Conservation (phyloP, 805 yeast genomes). For the Kodamaea kakaduensis region DNA sequence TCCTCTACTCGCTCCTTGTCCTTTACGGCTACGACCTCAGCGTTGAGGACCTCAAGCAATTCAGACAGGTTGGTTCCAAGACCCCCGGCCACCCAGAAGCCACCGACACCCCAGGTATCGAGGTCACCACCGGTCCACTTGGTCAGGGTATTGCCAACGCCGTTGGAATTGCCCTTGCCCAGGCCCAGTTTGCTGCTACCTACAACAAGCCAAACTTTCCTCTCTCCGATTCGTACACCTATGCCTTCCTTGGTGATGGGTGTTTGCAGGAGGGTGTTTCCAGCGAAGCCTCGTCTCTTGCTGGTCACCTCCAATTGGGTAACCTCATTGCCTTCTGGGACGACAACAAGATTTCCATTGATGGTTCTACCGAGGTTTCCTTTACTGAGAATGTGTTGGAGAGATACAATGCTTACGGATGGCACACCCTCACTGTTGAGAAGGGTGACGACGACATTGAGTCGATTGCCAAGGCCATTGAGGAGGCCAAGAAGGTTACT, state of each 20-base stretch:
- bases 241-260: constrained; percentile 89
- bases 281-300: constrained; percentile 88
- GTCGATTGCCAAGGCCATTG: constrained; percentile 71
- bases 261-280: constrained; percentile 98
- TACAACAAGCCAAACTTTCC: constrained; percentile 84
- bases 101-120: constrained; percentile 80
- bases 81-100: constrained; percentile 98
- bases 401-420: constrained; percentile 89
- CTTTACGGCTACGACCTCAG: constrained; percentile 78
- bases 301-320: constrained; percentile 92
- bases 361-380: constrained; percentile 84
- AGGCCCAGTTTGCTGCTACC: constrained; percentile 84
- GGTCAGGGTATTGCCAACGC: constrained; percentile 98
- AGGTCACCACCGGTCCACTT: constrained; percentile 97
- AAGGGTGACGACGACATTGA: constrained; percentile 78
- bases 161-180: constrained; percentile 95
- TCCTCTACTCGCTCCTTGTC: constrained; percentile 80
- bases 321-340: constrained; percentile 95
- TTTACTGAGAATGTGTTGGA: constrained; percentile 88
- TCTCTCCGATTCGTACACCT: constrained; percentile 72
- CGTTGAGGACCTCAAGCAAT: constrained; percentile 81
- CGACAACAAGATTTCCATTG: constrained; percentile 95
- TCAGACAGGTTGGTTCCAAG: constrained; percentile 86
- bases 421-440: constrained; percentile 77
- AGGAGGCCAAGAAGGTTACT: constrained; percentile 68